phyloP scores from a whole-genome alignment of 768 basidiomycete species.

The Galerina marginata region DNA sequence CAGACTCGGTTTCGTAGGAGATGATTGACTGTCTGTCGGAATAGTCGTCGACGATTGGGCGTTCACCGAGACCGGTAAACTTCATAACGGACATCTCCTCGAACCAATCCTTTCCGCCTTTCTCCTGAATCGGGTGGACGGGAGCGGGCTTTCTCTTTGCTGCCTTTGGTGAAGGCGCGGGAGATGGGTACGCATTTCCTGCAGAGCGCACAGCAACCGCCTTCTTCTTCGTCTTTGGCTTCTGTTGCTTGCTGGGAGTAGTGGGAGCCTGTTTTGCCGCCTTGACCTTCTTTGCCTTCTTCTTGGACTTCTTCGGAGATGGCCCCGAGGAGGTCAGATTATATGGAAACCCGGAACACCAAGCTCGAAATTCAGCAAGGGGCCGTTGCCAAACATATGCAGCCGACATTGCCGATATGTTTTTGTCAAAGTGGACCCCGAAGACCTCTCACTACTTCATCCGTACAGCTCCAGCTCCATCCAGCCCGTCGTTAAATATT shows the following conservation, averaged over 20 bases:
- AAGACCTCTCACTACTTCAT: no score
- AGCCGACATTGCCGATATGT: no score
- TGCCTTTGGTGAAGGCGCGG: constrained; percentile 13
- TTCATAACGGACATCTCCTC: constrained; percentile 18
- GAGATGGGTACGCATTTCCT: constrained; percentile 8
- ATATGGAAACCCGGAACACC: no score
- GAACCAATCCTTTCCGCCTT: constrained; percentile 8
- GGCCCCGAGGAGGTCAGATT: constrained; percentile 2
- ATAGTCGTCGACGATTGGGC: constrained; percentile 55
- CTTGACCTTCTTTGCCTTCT: constrained; percentile 5
- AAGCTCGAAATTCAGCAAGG: no score
- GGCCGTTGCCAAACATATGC: no score
- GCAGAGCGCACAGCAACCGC: constrained; percentile 4
- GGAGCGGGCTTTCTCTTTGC: constrained; percentile 17
- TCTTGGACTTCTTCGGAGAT: constrained; percentile 5
- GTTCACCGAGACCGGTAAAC: constrained; percentile 21
- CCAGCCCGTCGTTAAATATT: no score
- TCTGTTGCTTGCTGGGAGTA: constrained; percentile 6
- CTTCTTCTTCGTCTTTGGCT: constrained; percentile 26
- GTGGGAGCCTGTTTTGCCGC: background rate
- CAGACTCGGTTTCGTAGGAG: constrained; percentile 33
- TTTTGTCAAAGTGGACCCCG: no score
- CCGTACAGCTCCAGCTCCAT: no score
- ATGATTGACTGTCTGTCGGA: constrained; percentile 49
- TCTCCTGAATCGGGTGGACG: background rate